Evolutionary conservation across 495 filamentous ascomycete genomes (phyloP), one percentile per base, ranked within the genome.

Genomic region (Neurospora sp.): DNA sequence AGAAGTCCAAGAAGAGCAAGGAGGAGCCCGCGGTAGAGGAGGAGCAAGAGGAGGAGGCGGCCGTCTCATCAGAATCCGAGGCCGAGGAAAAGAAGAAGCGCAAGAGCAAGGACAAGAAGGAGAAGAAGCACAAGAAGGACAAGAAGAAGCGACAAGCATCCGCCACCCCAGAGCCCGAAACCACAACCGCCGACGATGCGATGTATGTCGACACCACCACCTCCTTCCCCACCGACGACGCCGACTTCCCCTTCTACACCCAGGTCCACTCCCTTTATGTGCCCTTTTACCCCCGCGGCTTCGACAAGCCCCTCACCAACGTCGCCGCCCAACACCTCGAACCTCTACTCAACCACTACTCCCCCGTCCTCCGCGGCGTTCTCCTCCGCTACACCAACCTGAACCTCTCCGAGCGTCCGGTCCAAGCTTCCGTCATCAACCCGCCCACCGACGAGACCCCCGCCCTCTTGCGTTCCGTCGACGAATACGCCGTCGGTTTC

Each of bases 191-290:
- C 31, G 31, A 35, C 31, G 72, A 78, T 18, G 69, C 74, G 8
- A 80, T 78, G 80, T 79, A 80, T 22, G 69, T 79, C 18, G 78
- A 80, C 39, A 42, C 53, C 14, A 65, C 18, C 1, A 45, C 42
- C n/a, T 20, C 47, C 20, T 14, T 65, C 53, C 53, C 53, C 31
- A 8, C 42, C 72, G 53, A 65, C 44, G 70, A 77, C 14, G 70
- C 74, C 38, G 74, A 77, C 22, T 84, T 83, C 35, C 85, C 85
- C 6, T 85, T 86, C 75, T 86, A 82, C 71, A 85, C 80, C 20
- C 85, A 86, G 71, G 81, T 81, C 27, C 76, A 85, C 59, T 85
- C 85, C 9, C 81, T 86, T 41, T 86, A 85, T 76, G 79, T 85
- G 10, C 81, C 85, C 8, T 78, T 86, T 74, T 84, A 78, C 73